phyloP scores from a whole-genome alignment of 352 stramenopile genomes.

The Phytophthora megakarya region DNA sequence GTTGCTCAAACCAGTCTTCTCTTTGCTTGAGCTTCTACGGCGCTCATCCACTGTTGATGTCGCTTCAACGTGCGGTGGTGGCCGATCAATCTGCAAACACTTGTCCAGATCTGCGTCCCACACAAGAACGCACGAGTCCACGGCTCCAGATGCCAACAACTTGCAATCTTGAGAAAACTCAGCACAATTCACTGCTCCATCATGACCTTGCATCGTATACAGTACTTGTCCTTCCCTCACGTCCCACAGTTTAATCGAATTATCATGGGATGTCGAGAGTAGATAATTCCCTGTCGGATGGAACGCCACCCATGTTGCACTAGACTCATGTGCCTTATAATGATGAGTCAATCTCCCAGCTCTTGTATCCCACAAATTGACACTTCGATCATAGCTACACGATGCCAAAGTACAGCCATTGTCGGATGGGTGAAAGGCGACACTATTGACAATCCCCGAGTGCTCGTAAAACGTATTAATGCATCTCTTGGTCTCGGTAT shows the following conservation, averaged over 20 bases:
- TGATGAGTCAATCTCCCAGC: conserved; percentile 89
- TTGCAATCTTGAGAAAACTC: conserved; percentile 76
- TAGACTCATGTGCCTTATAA: conserved; percentile 89
- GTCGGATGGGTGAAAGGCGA: conserved; percentile 89
- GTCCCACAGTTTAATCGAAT: conserved; percentile 93
- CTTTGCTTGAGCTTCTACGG: conserved; percentile 3
- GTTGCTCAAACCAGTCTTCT: not conserved
- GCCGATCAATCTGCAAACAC: conserved; percentile 58
- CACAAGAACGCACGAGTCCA: conserved; percentile 85
- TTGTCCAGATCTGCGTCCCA: conserved; percentile 87
- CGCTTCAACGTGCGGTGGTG: conserved; percentile 6
- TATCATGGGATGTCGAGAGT: conserved; percentile 88
- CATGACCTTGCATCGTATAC: conserved; percentile 92
- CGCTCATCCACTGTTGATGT: conserved; percentile 9
- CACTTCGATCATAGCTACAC: conserved; percentile 68
- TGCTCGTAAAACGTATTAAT: conserved; percentile 91
- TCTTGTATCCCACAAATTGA: conserved; percentile 89
- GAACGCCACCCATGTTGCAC: conserved; percentile 85
- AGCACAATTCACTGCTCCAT: conserved; percentile 64
- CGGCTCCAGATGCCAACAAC: conserved; percentile 68
- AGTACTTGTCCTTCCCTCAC: conserved; percentile 92
- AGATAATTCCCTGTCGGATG: conserved; percentile 92
- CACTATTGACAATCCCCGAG: conserved; percentile 74
- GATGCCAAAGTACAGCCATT: conserved; percentile 57
- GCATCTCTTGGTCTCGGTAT: conserved; percentile 78